Evolutionary conservation across 345 rosid species (phyloP).

Genomic region (Murraya paniculata): DNA sequence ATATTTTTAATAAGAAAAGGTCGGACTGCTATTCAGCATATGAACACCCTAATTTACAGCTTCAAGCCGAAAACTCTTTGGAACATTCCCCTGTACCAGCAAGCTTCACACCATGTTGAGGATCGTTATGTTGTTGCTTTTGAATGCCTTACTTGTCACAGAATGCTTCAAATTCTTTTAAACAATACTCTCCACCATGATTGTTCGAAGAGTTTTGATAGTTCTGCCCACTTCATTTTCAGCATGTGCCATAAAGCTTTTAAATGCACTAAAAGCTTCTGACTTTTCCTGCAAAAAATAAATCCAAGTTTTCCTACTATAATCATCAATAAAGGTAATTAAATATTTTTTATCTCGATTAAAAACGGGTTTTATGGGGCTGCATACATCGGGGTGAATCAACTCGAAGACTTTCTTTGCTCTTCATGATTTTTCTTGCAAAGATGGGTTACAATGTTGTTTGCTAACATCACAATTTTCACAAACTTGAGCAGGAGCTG

Average conservation of each 20-base stretch:
- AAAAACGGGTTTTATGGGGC: too few relatives aligned
- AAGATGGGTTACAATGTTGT: too few relatives aligned
- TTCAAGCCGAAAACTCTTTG: neutral
- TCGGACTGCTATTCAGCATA: neutral
- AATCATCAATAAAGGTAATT: neutral
- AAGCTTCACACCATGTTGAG: neutral
- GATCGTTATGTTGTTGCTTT: neutral
- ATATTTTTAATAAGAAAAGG: neutral
- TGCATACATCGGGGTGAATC: too few relatives aligned
- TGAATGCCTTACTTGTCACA: neutral
- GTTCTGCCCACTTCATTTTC: neutral
- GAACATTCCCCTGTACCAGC: neutral
- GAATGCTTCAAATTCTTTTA: neutral
- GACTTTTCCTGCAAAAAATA: too few relatives aligned
- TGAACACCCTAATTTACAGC: neutral
- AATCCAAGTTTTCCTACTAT: neutral
- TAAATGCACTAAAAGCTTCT: too few relatives aligned
- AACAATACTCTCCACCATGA: neutral
- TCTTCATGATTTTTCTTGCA: too few relatives aligned
- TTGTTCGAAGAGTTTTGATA: neutral
- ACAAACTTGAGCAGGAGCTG: too few relatives aligned
- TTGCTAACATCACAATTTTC: too few relatives aligned
- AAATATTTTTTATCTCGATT: too few relatives aligned
- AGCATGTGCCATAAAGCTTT: neutral
- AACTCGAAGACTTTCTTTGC: too few relatives aligned